Evolutionary conservation across 495 filamentous ascomycete genomes (phyloP), one percentile per base, ranked within the genome.

Genomic region (Neurospora sp.): DNA sequence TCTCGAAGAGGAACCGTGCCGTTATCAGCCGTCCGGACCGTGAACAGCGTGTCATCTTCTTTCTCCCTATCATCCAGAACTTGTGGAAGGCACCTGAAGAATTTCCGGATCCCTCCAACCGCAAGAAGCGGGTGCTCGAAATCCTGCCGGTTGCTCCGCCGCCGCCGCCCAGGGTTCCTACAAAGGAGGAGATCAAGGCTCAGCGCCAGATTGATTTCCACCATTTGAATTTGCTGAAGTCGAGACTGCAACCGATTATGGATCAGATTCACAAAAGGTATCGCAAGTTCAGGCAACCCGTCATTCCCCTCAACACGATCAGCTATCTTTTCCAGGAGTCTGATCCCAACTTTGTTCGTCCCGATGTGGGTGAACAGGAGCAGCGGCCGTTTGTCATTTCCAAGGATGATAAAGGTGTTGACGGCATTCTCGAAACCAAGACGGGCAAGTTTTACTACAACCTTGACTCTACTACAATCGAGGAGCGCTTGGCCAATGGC

Each of bases 361-460:
- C 94, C 27, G 94, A 98, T 79, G 77, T 96, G 16, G 85, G 85
- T 7, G 85, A 88, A 38, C 88, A 88, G 35, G 83, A 88, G 71
- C 82, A 82, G 4, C 88, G 94, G 41, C 94, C 94, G 2, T 97
- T 86, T 77, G 93, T 94, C 77, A 86, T 92, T 66, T 88, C 84
- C 16, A 86, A 86, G 72, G 93, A 98, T 75, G 89, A 89, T 71
- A 86, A 95, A 75, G 93, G 92, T n/a, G 86, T 89, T 18, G 85
- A 85, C 14, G 92, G 92, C 4, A 84, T 98, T 31, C 83, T 86
- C 20, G 90, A 97, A 73, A 86, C 85, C 18, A 86, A 86, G 4
- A 91, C 90, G 1, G 89, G 88, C 62, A 96, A 94, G 78, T 94
- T 94, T 80, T 98, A 88, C 78, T 98, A 98, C 84, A 99, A 99